These are phyloP conservation scores for Ophiostoma ips DNA, from an alignment of 2,329 filamentous ascomycete species.

Conservation along the genomic window DNA sequence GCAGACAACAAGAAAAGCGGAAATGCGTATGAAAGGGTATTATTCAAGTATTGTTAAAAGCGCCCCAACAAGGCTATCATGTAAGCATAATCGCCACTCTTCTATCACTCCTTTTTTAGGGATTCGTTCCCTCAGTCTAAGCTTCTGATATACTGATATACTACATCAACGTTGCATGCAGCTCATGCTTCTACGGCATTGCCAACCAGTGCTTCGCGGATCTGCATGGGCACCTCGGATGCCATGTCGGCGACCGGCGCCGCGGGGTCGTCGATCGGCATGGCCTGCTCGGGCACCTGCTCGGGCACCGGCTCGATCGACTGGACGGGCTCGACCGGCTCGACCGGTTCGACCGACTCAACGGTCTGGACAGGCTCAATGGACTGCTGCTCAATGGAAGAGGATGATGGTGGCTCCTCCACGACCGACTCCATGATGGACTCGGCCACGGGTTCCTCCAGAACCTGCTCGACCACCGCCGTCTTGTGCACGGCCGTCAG, in stretches of 20 bases:
- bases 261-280: neutral
- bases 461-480: neutral
- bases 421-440: neutral
- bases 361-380: neutral
- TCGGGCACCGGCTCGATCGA: neutral
- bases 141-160: neutral
- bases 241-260: neutral
- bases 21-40: too few species aligned
- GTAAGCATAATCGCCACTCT: too few species aligned
- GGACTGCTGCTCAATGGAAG: too few species aligned
- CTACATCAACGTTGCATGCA: neutral
- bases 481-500: constrained; percentile 16
- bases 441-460: neutral
- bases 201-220: neutral
- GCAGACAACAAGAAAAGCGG: too few species aligned
- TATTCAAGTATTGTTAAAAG: too few species aligned
- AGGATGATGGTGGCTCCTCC: neutral
- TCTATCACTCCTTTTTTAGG: too few species aligned
- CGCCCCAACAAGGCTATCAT: too few species aligned
- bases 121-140: too few species aligned
- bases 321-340: neutral
- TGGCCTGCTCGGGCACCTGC: neutral
- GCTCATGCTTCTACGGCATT: neutral
- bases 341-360: neutral
- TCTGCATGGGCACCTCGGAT: neutral